Conservation (phyloP, 345 rosid genomes). For the Acer saccharum region DNA sequence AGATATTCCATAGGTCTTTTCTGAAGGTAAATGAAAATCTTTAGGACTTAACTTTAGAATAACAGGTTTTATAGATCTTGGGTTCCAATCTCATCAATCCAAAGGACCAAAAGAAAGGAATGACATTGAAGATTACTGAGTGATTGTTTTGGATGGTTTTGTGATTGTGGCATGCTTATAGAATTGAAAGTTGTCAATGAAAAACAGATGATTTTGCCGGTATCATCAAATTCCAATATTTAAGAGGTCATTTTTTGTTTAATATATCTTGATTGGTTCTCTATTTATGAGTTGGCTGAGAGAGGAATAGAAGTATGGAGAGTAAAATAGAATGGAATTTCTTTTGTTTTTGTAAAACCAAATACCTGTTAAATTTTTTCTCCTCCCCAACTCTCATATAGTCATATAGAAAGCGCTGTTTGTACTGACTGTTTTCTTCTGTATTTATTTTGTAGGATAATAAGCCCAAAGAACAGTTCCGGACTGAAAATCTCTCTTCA, state of each 20-base stretch:
- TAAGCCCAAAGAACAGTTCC: constrained; percentile 53
- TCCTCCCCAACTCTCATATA: background rate
- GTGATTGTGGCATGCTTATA: background rate
- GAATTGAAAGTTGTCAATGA: background rate
- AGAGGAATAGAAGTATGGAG: background rate
- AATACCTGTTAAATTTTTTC: background rate
- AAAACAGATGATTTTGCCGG: background rate
- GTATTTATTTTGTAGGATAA: constrained; percentile 50
- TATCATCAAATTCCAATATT: background rate
- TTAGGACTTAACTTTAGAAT: background rate
- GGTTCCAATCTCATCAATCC: background rate
- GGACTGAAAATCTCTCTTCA: constrained; percentile 46
- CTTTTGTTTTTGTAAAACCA: background rate
- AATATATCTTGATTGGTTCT: background rate
- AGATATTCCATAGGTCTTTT: background rate
- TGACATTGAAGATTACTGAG: background rate
- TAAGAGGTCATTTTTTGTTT: background rate
- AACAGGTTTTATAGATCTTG: background rate
- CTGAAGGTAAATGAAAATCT: background rate
- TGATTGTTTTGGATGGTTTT: background rate
- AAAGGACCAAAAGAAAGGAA: background rate
- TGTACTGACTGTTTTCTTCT: background rate
- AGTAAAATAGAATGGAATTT: background rate
- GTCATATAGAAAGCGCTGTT: background rate
- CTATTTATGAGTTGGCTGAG: background rate